Conservation (phyloP, 2,329 filamentous ascomycete species). For the Diplodia corticola region DNA sequence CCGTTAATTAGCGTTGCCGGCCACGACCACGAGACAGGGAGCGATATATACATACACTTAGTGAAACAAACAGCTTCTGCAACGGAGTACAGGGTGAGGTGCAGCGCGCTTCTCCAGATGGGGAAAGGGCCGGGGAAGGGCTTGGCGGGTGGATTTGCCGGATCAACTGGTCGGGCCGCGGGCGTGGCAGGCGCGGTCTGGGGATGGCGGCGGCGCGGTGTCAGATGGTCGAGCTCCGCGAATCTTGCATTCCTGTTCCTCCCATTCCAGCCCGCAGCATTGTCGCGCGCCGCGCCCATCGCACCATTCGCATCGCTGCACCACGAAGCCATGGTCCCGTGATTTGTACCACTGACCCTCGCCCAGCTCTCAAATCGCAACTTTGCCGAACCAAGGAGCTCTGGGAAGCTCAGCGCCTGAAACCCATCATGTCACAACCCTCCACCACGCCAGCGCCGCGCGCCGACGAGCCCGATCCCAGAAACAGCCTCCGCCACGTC, state of each 20-base stretch:
- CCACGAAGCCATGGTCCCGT: slow-evolving; percentile 18
- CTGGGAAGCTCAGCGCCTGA: slow-evolving; percentile 20
- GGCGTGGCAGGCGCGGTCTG: background rate
- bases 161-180: background rate
- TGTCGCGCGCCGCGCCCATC: background rate
- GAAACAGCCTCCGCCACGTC: slow-evolving; percentile 43
- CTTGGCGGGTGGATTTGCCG: background rate
- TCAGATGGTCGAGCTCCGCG: slow-evolving; percentile 11
- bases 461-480: slow-evolving; percentile 33
- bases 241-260: slow-evolving; percentile 12
- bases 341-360: slow-evolving; percentile 19
- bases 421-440: slow-evolving; percentile 24
- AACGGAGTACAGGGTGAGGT: background rate
- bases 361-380: slow-evolving; percentile 10
- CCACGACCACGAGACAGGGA: background rate
- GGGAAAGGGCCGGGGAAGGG: background rate
- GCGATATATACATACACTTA: background rate
- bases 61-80: too few species aligned
- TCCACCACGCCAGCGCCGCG: slow-evolving; percentile 19
- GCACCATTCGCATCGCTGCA: background rate
- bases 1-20: background rate
- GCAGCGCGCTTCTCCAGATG: background rate
- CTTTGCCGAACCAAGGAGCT: slow-evolving; percentile 24
- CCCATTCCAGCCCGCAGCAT: background rate
- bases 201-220: background rate